Evolutionary conservation across 805 yeast genomes (phyloP).

Genomic region (Jamesozyma piceae): DNA sequence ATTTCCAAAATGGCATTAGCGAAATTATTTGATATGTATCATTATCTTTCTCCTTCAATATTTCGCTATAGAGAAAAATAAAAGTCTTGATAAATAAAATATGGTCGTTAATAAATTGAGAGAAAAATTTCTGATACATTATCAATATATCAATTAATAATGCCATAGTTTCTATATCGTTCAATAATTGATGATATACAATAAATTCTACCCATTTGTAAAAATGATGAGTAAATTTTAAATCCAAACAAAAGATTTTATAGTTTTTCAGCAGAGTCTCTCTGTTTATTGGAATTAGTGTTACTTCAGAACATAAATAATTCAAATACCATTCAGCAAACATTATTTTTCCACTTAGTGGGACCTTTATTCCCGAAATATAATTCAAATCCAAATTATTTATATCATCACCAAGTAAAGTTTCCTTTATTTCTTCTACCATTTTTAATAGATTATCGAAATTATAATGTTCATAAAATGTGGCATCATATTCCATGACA

Average conservation of each 20-base stretch:
- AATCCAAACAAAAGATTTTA: conserved; percentile 17
- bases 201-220: conserved; percentile 30
- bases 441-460: conserved; percentile 26
- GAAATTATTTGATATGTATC: conserved; percentile 17
- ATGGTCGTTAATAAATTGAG: conserved; percentile 33
- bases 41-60: conserved; percentile 17
- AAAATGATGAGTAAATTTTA: conserved; percentile 26
- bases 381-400: conserved; percentile 10
- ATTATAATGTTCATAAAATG: conserved; percentile 27
- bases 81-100: conserved; percentile 28
- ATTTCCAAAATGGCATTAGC: conserved; percentile 29
- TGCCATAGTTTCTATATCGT: conserved; percentile 24
- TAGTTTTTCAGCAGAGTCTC: conserved; percentile 14
- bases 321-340: conserved; percentile 42
- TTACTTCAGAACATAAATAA: conserved; percentile 30
- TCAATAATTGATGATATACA: conserved; percentile 25
- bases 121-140: conserved; percentile 26
- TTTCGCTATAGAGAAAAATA: conserved; percentile 20
- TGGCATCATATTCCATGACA: conserved; percentile 36
- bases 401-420: too few relatives aligned
- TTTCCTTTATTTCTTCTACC: conserved; percentile 26
- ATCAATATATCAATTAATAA: conserved; percentile 24
- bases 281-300: conserved; percentile 11
- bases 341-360: conserved; percentile 38
- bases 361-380: conserved; percentile 11